phyloP scores from a whole-genome alignment of 2,329 filamentous ascomycete genomes.

The Alternaria ethzedia region DNA sequence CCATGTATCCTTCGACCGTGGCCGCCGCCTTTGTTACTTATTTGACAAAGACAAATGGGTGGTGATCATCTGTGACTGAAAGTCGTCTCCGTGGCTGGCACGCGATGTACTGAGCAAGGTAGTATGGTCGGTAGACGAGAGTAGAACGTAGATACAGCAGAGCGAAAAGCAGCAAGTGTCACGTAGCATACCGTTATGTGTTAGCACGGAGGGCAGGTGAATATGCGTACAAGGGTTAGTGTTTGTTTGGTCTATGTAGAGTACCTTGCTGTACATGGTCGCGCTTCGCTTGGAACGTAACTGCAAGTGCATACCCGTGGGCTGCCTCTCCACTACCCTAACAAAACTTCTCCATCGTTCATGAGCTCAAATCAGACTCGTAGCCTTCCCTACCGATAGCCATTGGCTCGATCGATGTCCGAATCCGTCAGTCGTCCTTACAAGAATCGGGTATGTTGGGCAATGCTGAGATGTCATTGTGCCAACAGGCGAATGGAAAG shows the following conservation, averaged over 20 bases:
- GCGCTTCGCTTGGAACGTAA: not conserved
- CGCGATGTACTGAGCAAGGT: not conserved
- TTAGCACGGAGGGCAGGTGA: not conserved
- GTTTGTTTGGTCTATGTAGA: not conserved
- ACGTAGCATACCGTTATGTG: not conserved
- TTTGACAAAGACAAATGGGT: not conserved
- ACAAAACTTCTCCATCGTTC: not conserved
- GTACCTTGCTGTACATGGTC: not conserved
- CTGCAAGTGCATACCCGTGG: not conserved
- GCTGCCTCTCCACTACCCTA: not conserved
- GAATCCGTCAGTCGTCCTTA: not conserved
- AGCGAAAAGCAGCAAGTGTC: not conserved
- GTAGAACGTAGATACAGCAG: not conserved
- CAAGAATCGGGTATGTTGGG: not conserved
- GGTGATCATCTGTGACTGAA: not conserved
- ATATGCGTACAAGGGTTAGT: not conserved
- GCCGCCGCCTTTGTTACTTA: not conserved
- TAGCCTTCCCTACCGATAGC: not conserved
- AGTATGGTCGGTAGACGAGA: not conserved
- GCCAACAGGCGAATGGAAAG: not conserved
- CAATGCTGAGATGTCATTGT: not conserved
- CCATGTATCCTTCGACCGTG: not conserved
- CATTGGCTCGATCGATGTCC: not conserved
- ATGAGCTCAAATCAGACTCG: not conserved
- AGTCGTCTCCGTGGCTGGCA: not conserved